Conservation (phyloP, 2,329 filamentous ascomycete species). For the Calcarisporium arbuscula region DNA sequence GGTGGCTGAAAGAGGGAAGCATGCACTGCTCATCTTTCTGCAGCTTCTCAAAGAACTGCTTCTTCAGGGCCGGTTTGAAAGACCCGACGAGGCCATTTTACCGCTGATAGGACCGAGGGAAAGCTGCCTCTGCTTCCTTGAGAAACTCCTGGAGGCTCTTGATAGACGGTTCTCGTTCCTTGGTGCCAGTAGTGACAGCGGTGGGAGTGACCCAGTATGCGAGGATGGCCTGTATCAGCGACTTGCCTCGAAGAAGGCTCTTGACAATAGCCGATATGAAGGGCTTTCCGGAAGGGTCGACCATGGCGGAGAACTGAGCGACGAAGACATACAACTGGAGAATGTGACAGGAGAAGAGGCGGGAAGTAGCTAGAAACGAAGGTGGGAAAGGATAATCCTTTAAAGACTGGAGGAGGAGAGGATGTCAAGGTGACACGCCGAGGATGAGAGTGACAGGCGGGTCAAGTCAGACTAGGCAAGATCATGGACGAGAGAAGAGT, state of each 20-base stretch:
- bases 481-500: too few species aligned
- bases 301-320: too few species aligned
- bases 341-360: too few species aligned
- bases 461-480: too few species aligned
- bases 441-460: too few species aligned
- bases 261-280: slow-evolving; percentile 49
- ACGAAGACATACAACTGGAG: too few species aligned
- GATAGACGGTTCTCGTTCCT: slow-evolving; percentile 13
- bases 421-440: too few species aligned
- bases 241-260: slow-evolving; percentile 53
- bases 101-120: slow-evolving; percentile 43
- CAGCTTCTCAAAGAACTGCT: slow-evolving; percentile 48
- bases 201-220: slow-evolving; percentile 45
- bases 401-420: too few species aligned
- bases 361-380: too few species aligned
- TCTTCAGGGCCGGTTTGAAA: slow-evolving; percentile 46
- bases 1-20: slow-evolving; percentile 61
- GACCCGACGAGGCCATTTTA: slow-evolving; percentile 35
- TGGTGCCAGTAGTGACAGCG: slow-evolving; percentile 21
- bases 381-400: too few species aligned
- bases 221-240: slow-evolving; percentile 50
- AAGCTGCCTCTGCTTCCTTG: slow-evolving; percentile 45
- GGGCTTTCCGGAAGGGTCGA: slow-evolving; percentile 47
- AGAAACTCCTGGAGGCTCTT: slow-evolving; percentile 45
- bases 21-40: slow-evolving; percentile 50